Percentiles rank a stretch among this genome's conserved stretches.
Conservation (phyloP, 2,329 filamentous ascomycete species). For the Monilinia aucupariae region DNA sequence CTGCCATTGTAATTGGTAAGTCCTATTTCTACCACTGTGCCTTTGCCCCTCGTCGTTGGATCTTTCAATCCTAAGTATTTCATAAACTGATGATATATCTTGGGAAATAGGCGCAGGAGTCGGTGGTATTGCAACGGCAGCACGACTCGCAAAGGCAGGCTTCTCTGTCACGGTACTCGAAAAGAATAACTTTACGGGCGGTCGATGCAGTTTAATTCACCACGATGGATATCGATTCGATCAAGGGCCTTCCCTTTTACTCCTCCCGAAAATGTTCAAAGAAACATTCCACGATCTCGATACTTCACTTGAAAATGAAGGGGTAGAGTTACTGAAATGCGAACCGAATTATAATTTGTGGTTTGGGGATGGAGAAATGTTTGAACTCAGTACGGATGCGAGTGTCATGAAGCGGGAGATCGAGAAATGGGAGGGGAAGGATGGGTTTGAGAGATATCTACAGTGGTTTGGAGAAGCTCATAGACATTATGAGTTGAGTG, state of each 20-base stretch:
- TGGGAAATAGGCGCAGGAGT: constrained; percentile 55
- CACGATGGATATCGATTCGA: constrained; percentile 63
- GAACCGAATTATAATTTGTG: constrained; percentile 71
- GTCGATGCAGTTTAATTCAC: constrained; percentile 62
- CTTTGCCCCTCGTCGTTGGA: not conserved
- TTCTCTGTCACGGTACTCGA: constrained; percentile 71
- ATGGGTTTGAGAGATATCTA: constrained; percentile 65
- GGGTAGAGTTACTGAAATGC: constrained; percentile 64
- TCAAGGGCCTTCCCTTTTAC: constrained; percentile 67
- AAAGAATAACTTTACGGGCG: constrained; percentile 68
- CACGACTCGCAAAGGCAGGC: constrained; percentile 64
- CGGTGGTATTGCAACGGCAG: constrained; percentile 66
- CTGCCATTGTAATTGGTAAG: constrained; percentile 50
- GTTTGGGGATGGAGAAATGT: constrained; percentile 61
- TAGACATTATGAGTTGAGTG: constrained; percentile 62
- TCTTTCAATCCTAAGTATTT: not conserved
- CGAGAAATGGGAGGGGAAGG: constrained; percentile 66
- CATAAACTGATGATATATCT: constrained; percentile 20
- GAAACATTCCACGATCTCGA: constrained; percentile 65
- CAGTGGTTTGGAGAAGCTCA: constrained; percentile 62
- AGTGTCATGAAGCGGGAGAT: constrained; percentile 66
- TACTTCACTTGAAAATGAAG: constrained; percentile 59
- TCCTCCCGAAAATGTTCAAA: constrained; percentile 65
- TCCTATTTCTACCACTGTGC: constrained; percentile 5
- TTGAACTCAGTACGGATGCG: constrained; percentile 62